These are phyloP conservation scores for Tanozyma kutaoensis DNA, from an alignment of 805 yeast species.

Conservation along the genomic window DNA sequence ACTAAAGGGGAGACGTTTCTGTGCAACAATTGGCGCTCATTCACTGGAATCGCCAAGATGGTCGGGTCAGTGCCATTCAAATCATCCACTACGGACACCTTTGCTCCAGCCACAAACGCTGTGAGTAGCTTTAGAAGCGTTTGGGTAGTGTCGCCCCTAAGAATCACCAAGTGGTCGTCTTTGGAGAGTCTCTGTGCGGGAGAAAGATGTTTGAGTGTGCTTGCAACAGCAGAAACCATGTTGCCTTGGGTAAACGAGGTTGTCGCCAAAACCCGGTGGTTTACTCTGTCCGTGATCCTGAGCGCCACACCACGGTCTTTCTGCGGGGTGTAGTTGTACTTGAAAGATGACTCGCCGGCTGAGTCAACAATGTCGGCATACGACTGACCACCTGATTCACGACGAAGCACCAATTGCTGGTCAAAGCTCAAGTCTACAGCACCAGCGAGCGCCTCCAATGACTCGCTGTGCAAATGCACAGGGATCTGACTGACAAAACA, in stretches of 20 bases:
- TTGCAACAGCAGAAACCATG: slow-evolving; percentile 39
- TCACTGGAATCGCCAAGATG: slow-evolving; percentile 1
- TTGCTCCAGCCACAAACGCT: slow-evolving; percentile 21
- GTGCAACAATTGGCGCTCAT: no score
- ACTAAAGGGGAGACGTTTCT: no score
- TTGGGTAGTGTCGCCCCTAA: slow-evolving; percentile 9
- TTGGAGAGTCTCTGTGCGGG: slow-evolving; percentile 17
- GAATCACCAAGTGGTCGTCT: slow-evolving; percentile 11
- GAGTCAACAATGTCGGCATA: no score
- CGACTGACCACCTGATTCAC: no score
- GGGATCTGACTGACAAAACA: slow-evolving; percentile 30
- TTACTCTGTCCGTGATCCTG: slow-evolving; percentile 8
- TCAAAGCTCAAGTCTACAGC: no score
- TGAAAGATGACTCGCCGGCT: slow-evolving; percentile 5
- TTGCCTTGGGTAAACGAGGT: slow-evolving; percentile 34
- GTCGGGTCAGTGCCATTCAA: slow-evolving; percentile 4
- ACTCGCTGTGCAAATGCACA: slow-evolving; percentile 27
- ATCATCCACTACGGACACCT: slow-evolving; percentile 9
- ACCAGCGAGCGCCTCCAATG: no score
- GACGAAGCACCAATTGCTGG: no score
- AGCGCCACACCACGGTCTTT: slow-evolving; percentile 26
- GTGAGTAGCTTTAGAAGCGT: slow-evolving; percentile 24
- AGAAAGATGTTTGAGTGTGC: slow-evolving; percentile 35
- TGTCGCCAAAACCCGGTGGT: slow-evolving; percentile 5
- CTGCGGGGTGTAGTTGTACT: slow-evolving; percentile 15